Base-by-base conservation (phyloP, 73 alveolate genomes). In the Durusdinium trenchii region DNA sequence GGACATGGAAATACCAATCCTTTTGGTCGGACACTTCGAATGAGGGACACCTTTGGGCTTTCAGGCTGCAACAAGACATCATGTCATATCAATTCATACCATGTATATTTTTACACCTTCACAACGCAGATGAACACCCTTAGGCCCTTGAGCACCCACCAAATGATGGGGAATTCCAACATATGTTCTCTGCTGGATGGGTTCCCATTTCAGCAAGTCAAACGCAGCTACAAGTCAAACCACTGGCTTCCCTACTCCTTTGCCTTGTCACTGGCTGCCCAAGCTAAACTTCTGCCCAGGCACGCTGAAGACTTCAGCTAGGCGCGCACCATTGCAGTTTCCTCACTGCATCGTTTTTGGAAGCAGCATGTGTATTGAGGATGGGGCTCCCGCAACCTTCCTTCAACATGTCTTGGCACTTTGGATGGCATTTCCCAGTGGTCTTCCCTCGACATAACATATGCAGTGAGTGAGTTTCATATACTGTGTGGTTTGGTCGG, bases 321-420 rank as follows among this genome's bases (percentile, higher is more conserved):
- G 73, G 42, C 94, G 94, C 16, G 94, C 94, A 9, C 94, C 94
- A 35, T 50, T 42, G 54, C 52, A 47, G 73, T 83, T 83, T 60
- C 94, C 94, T 83, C 48, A 35, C 36, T 14, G 36, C 75, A 32
- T 18, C 50, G 10, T 42, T 45, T 20, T 28, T 23, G 20, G 20
- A 16, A 45, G 28, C 89, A 78, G 61, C 35, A 16, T 20, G 50
- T 18, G 36, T 45, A 7, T 45, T 40, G 16, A 40, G n/a, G 60
- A 42, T 20, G 10, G 3, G 57, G 40, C 61, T 2, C 87, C 18
- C 10, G 36, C 64, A 78, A 40, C 12, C 5, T 75, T 2, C 36
- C 42, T 35, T 9, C n/a, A 23, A 36, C 54, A 28, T 5, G 42
- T 78, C 61, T 10, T 78, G 61, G 14, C 57, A 16, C 32, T 14